Conservation (phyloP, 768 basidiomycete species). For the Tricholoma terreum region DNA sequence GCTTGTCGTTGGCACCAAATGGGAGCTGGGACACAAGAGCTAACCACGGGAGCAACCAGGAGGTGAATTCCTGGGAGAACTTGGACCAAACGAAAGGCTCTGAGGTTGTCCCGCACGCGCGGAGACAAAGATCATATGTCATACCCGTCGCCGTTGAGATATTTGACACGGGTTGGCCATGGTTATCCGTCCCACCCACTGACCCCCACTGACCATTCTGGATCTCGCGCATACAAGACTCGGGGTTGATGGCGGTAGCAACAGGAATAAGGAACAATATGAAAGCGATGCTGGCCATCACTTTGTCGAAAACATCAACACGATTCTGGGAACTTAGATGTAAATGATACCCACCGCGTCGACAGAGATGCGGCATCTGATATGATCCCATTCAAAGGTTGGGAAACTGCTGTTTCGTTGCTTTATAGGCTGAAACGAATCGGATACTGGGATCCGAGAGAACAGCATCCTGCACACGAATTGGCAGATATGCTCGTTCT, state of each 20-base stretch:
- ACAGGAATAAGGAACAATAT: not conserved
- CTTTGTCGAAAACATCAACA: too few relatives aligned
- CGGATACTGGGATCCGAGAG: too few relatives aligned
- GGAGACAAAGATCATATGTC: constrained; percentile 29
- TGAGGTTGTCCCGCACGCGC: constrained; percentile 22
- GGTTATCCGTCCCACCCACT: constrained; percentile 24
- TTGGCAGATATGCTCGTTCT: too few relatives aligned
- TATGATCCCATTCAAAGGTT: too few relatives aligned
- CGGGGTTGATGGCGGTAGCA: not conserved
- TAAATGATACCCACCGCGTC: too few relatives aligned
- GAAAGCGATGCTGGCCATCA: too few relatives aligned
- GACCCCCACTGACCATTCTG: constrained; percentile 11
- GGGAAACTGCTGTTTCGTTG: too few relatives aligned
- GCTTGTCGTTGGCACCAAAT: too few relatives aligned
- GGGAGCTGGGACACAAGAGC: constrained; percentile 45
- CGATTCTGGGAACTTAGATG: too few relatives aligned
- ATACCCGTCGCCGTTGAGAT: constrained; percentile 24
- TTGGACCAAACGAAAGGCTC: constrained; percentile 30
- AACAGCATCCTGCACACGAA: too few relatives aligned
- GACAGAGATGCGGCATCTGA: too few relatives aligned
- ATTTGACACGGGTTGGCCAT: constrained; percentile 20
- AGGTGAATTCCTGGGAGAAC: constrained; percentile 37
- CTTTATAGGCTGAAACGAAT: too few relatives aligned
- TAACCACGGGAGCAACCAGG: constrained; percentile 49
- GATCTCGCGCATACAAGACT: constrained; percentile 19